phyloP scores from a whole-genome alignment of 2,329 filamentous ascomycete species.

The Cryphonectria parasitica region DNA sequence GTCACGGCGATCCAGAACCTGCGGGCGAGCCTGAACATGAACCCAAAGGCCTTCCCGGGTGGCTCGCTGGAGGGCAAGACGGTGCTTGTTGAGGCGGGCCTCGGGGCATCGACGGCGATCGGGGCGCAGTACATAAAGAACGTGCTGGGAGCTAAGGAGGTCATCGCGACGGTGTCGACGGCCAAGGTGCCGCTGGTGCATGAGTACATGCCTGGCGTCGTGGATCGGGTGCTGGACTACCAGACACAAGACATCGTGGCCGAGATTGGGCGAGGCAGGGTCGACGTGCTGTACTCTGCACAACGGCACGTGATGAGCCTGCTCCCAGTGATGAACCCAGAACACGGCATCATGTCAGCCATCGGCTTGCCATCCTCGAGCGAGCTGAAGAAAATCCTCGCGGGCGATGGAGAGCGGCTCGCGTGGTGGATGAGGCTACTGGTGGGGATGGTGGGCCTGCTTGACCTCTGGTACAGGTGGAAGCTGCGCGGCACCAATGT shows the following conservation, averaged over 20 bases:
- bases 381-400: constrained; percentile 39
- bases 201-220: constrained; percentile 26
- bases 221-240: constrained; percentile 42
- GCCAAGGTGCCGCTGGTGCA: constrained; percentile 45
- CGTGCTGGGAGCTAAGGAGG: constrained; percentile 48
- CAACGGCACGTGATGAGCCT: constrained; percentile 44
- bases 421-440: constrained; percentile 42
- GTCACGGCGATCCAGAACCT: constrained; percentile 52
- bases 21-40: constrained; percentile 42
- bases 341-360: constrained; percentile 45
- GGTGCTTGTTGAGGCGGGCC: constrained; percentile 54
- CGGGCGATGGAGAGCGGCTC: constrained; percentile 32
- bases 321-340: constrained; percentile 45
- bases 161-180: constrained; percentile 59
- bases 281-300: constrained; percentile 58
- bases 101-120: constrained; percentile 52
- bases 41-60: constrained; percentile 29
- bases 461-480: constrained; percentile 46
- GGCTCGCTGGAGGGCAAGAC: constrained; percentile 52
- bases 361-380: constrained; percentile 43
- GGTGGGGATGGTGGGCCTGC: constrained; percentile 31
- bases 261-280: constrained; percentile 44
- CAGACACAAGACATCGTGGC: constrained; percentile 44
- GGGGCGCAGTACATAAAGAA: constrained; percentile 56
- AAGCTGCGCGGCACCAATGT: constrained; percentile 50